phyloP scores from a whole-genome alignment of 305 asterid genomes.

The Fraxinus albicans region DNA sequence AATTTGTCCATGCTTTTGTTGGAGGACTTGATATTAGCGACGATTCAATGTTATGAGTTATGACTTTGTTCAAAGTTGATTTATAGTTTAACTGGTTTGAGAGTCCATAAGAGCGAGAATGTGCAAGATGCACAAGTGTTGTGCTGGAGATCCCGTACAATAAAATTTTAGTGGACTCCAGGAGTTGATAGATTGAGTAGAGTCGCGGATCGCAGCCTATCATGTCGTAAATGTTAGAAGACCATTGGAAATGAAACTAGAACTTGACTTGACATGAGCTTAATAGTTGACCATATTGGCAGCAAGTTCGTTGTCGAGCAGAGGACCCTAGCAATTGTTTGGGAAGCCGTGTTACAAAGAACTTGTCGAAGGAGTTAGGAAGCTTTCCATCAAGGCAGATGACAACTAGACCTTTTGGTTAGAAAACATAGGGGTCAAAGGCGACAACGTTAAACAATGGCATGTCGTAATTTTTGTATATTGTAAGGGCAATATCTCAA shows the following conservation, averaged over 20 bases:
- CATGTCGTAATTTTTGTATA: not conserved
- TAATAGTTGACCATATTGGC: not conserved
- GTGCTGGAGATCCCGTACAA: not conserved
- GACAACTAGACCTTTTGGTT: not conserved
- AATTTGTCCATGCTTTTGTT: not conserved
- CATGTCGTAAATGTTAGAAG: not conserved
- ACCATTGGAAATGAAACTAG: not conserved
- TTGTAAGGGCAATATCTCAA: not conserved
- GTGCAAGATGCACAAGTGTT: not conserved
- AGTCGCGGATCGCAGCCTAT: not conserved
- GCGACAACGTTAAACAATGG: not conserved
- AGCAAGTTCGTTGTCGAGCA: not conserved
- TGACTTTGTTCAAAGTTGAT: not conserved
- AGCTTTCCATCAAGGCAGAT: not conserved
- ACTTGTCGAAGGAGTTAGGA: not conserved
- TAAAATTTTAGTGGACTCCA: not conserved
- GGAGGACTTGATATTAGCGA: not conserved
- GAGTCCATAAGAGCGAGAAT: not conserved
- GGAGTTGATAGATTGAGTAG: not conserved
- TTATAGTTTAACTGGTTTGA: not conserved
- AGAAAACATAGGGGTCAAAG: not conserved
- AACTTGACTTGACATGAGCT: not conserved
- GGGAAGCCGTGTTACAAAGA: not conserved
- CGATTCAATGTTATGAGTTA: not conserved
- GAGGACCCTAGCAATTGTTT: not conserved